Percentiles rank a stretch among this genome's conserved stretches.
Conservation (phyloP, 2,329 filamentous ascomycete species). For the Ceratocystis harringtonii region DNA sequence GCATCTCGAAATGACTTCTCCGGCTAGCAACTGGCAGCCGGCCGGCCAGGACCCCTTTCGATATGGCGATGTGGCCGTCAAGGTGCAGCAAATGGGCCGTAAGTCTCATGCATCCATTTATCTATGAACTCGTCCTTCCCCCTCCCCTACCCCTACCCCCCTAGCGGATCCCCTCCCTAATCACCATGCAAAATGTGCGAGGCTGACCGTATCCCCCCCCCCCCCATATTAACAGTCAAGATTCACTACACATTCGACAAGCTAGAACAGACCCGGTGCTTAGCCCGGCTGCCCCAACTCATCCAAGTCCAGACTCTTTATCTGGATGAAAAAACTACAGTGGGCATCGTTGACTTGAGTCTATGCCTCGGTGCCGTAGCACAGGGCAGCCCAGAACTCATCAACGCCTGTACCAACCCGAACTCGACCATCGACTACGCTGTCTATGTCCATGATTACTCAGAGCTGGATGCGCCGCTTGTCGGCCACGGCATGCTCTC, state of each 20-base stretch:
- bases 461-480: conserved; percentile 80
- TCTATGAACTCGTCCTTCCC: background rate
- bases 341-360: conserved; percentile 77
- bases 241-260: conserved; percentile 93
- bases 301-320: conserved; percentile 66
- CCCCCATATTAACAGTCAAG: conserved; percentile 50
- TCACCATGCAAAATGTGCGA: conserved; percentile 2
- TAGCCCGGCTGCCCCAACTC: conserved; percentile 70
- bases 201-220: conserved; percentile 19
- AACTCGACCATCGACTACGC: conserved; percentile 69
- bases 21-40: conserved; percentile 11
- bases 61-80: conserved; percentile 33
- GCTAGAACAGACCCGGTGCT: conserved; percentile 73
- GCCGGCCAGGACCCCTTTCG: conserved; percentile 13
- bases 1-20: conserved; percentile 12
- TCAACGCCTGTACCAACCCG: conserved; percentile 25
- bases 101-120: conserved; percentile 25
- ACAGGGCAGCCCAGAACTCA: conserved; percentile 68
- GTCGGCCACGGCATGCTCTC: conserved; percentile 95
- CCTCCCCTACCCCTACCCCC: no score
- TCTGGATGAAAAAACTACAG: conserved; percentile 63
- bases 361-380: conserved; percentile 73
- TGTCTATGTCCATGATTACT: conserved; percentile 95
- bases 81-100: conserved; percentile 53
- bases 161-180: no score